A percentile compares a stretch with the other conserved stretches of the same genome.
phyloP scores from a whole-genome alignment of 805 yeast species.

The Clavispora asparagi region DNA sequence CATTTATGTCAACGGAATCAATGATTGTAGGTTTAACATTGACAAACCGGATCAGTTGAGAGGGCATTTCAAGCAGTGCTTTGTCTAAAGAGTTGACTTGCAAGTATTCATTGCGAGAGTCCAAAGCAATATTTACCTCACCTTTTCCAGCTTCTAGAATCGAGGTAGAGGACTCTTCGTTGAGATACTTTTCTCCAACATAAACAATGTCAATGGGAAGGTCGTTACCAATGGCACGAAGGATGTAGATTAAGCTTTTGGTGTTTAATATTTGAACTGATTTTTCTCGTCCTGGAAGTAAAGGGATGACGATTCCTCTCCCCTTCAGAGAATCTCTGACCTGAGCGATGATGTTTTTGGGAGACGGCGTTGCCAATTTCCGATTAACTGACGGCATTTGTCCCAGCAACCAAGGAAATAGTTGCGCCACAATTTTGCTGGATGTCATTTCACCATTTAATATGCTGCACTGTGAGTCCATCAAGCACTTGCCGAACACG shows the following conservation, averaged over 20 bases:
- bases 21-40: conserved; percentile 16
- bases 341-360: not conserved
- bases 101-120: not conserved
- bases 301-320: conserved; percentile 29
- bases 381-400: conserved; percentile 17
- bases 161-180: conserved; percentile 8
- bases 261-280: conserved; percentile 16
- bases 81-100: not conserved
- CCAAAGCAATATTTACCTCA: conserved; percentile 4
- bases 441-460: not conserved
- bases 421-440: conserved; percentile 7
- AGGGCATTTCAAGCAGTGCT: conserved; percentile 8
- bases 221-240: conserved; percentile 21
- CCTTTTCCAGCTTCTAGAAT: conserved; percentile 3
- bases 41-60: conserved; percentile 25
- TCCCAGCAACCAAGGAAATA: conserved; percentile 30
- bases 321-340: conserved; percentile 16
- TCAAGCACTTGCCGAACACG: conserved; percentile 24
- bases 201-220: conserved; percentile 28
- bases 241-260: conserved; percentile 18
- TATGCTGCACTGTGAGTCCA: conserved; percentile 9
- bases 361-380: not conserved
- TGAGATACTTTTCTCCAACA: conserved; percentile 6
- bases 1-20: not conserved
- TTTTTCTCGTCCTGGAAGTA: conserved; percentile 13